A percentile compares a stretch with the other conserved stretches of the same genome.
Evolutionary conservation across 2,329 filamentous ascomycete genomes (phyloP).

Genomic region (Hysterium pulicare): DNA sequence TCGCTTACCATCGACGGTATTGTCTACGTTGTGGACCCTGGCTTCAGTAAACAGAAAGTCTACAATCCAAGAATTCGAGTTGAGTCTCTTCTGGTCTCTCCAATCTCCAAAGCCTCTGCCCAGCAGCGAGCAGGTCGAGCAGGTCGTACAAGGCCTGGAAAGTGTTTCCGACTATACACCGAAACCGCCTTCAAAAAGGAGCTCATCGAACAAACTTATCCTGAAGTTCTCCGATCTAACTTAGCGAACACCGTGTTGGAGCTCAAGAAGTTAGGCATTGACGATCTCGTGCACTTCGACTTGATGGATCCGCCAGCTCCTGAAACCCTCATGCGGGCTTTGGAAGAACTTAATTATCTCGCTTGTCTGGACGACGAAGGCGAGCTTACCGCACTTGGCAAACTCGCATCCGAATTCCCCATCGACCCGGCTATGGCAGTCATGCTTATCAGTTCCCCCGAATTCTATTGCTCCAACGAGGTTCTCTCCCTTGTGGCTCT

Average conservation of each 20-base stretch:
- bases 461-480: constrained; percentile 99
- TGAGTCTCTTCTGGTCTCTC: constrained; percentile 94
- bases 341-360: constrained; percentile 97
- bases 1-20: constrained; percentile 98
- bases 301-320: constrained; percentile 97
- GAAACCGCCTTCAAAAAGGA: constrained; percentile 96
- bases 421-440: constrained; percentile 91
- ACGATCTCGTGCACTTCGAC: constrained; percentile 96
- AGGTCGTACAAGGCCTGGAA: constrained; percentile 95
- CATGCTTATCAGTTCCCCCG: constrained; percentile 95
- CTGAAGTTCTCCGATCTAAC: constrained; percentile 92
- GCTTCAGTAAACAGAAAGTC: constrained; percentile 99
- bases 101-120: constrained; percentile 95
- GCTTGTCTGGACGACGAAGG: constrained; percentile 96
- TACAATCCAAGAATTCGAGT: constrained; percentile 97
- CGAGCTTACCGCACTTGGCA: constrained; percentile 80
- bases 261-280: constrained; percentile 92
- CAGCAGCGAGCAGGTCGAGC: constrained; percentile 98
- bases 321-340: constrained; percentile 94
- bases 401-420: constrained; percentile 89
- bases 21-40: constrained; percentile 97
- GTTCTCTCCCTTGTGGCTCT: constrained; percentile 92
- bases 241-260: constrained; percentile 92
- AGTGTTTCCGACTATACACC: constrained; percentile 96
- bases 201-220: constrained; percentile 94